phyloP scores from a whole-genome alignment of 1,284 basidiomycete species.

The Irpex rosettiformis region DNA sequence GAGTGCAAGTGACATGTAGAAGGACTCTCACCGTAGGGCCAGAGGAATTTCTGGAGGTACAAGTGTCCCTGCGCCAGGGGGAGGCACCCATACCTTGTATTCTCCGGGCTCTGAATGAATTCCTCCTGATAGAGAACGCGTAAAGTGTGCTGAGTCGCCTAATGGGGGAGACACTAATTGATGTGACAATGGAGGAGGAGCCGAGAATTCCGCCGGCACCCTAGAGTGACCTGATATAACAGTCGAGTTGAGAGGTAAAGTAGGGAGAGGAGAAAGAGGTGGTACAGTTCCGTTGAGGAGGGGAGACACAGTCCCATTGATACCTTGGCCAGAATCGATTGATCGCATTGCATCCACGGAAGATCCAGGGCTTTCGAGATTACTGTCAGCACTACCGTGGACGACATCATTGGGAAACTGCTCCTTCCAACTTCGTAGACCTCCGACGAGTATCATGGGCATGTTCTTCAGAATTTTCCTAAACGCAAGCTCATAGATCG shows the following conservation, averaged over 20 bases:
- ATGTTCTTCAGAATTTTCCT: conserved; percentile 70
- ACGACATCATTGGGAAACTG: conserved; percentile 53
- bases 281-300: neutral
- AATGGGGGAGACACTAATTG: conserved; percentile 17
- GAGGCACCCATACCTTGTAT: conserved; percentile 25
- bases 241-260: conserved; percentile 15
- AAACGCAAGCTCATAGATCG: conserved; percentile 75
- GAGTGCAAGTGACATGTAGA: neutral
- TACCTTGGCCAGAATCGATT: conserved; percentile 6
- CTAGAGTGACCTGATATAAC: conserved; percentile 18
- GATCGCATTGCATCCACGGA: conserved; percentile 14
- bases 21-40: conserved; percentile 4
- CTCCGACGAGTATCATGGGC: conserved; percentile 86
- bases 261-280: conserved; percentile 14
- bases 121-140: conserved; percentile 24
- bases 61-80: conserved; percentile 7
- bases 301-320: conserved; percentile 15
- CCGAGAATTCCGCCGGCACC: conserved; percentile 25
- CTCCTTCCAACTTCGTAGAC: conserved; percentile 79
- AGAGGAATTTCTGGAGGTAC: conserved; percentile 4
- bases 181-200: conserved; percentile 17
- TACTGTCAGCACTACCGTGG: conserved; percentile 26
- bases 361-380: neutral
- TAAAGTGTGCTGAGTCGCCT: conserved; percentile 21
- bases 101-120: conserved; percentile 19